phyloP scores from a whole-genome alignment of 495 filamentous ascomycete genomes.

The Annulohypoxylon bovei region DNA sequence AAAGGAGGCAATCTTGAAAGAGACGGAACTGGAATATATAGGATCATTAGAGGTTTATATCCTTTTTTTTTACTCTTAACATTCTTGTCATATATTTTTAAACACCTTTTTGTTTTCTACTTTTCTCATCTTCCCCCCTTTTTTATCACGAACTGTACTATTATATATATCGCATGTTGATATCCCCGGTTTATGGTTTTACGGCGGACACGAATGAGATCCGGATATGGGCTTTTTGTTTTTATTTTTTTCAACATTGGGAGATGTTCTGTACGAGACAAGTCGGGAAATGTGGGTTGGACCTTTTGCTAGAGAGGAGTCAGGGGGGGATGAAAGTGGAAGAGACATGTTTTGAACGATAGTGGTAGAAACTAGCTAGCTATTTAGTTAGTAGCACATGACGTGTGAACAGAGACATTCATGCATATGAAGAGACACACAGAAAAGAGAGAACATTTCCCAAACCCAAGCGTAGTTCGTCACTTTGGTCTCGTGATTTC shows the following conservation, averaged over 20 bases:
- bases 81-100: slow-evolving; percentile 31
- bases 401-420: slow-evolving; percentile 38
- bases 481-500: slow-evolving; percentile 42
- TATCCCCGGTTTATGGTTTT: slow-evolving; percentile 34
- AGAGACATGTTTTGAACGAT: slow-evolving; percentile 12
- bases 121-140: slow-evolving; percentile 6
- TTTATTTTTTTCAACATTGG: slow-evolving; percentile 30
- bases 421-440: slow-evolving; percentile 21
- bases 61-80: slow-evolving; percentile 4
- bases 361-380: slow-evolving; percentile 11
- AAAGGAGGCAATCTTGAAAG: slow-evolving; percentile 24
- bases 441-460: slow-evolving; percentile 27
- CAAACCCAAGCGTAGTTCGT: slow-evolving; percentile 21
- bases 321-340: not conserved
- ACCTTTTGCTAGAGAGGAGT: slow-evolving; percentile 8
- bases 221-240: slow-evolving; percentile 20
- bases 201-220: slow-evolving; percentile 36
- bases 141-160: slow-evolving; percentile 40
- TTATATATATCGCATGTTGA: slow-evolving; percentile 41
- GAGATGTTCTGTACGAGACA: slow-evolving; percentile 29
- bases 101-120: slow-evolving; percentile 9
- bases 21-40: slow-evolving; percentile 28
- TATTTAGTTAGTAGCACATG: slow-evolving; percentile 30
- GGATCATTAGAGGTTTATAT: slow-evolving; percentile 36
- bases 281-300: slow-evolving; percentile 21